These are phyloP conservation scores for Apophysomyces sp. DNA, from an alignment of 371 early-diverging fungal genomes.

Conservation along the genomic window DNA sequence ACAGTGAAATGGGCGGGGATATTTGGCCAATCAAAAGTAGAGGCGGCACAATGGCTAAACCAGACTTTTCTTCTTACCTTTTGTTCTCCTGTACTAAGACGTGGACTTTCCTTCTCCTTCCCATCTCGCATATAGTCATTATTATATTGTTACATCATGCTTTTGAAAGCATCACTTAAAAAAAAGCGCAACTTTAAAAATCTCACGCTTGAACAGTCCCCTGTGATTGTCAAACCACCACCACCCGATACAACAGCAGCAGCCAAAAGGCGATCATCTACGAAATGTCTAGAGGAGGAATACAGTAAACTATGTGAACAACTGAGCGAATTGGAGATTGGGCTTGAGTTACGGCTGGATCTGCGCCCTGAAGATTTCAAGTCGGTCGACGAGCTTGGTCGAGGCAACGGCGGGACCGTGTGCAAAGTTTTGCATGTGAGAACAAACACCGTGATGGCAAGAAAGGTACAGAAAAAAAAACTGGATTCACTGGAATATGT, in stretches of 20 bases:
- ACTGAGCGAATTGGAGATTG: constrained; percentile 65
- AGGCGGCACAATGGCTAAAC: background rate
- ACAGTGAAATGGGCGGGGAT: no score
- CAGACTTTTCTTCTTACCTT: background rate
- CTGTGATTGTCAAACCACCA: constrained; percentile 35
- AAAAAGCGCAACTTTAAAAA: constrained; percentile 79
- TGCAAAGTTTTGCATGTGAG: constrained; percentile 75
- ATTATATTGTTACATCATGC: background rate
- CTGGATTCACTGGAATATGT: background rate
- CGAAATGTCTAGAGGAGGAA: constrained; percentile 15
- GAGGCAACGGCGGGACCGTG: constrained; percentile 88
- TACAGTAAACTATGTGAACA: constrained; percentile 44
- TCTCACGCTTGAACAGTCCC: constrained; percentile 54
- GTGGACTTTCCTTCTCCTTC: constrained; percentile 5
- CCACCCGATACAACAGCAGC: background rate
- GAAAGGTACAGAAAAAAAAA: constrained; percentile 59
- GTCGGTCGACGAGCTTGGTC: constrained; percentile 77
- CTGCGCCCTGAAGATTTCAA: constrained; percentile 82
- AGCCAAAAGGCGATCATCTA: constrained; percentile 10
- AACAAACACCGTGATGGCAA: constrained; percentile 81
- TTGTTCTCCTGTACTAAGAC: background rate
- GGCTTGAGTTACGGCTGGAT: constrained; percentile 75
- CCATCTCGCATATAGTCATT: constrained; percentile 11
- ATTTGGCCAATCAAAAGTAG: no score
- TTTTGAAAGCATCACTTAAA: constrained; percentile 21